Percentiles rank a stretch among this genome's conserved stretches.
phyloP scores from a whole-genome alignment of 1,284 basidiomycete species.

The Ustilago hordei region DNA sequence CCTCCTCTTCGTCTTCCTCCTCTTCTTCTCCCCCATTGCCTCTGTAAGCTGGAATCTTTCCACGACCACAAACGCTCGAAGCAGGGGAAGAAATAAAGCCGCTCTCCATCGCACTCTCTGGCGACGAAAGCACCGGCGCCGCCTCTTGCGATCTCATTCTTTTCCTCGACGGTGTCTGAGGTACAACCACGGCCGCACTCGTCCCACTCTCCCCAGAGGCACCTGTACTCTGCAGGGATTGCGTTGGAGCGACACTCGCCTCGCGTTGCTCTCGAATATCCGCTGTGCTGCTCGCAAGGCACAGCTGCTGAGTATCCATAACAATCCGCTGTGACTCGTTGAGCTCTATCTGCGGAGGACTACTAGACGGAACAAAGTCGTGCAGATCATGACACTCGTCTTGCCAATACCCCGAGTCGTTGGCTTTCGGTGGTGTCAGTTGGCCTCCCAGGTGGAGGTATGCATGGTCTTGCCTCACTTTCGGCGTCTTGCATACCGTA shows the following conservation, averaged over 20 bases:
- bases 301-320: slow-evolving; percentile 38
- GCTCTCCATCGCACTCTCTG: slow-evolving; percentile 26
- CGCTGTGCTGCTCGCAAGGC: slow-evolving; percentile 4
- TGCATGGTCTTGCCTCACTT: slow-evolving; percentile 17
- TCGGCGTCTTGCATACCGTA: background rate
- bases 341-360: slow-evolving; percentile 18
- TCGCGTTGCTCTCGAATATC: background rate
- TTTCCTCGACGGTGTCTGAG: slow-evolving; percentile 35
- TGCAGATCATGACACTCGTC: slow-evolving; percentile 46
- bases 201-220: slow-evolving; percentile 1
- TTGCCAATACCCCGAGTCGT: slow-evolving; percentile 45
- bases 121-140: slow-evolving; percentile 23
- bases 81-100: slow-evolving; percentile 51
- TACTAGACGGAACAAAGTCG: slow-evolving; percentile 40
- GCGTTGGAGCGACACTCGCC: slow-evolving; percentile 19
- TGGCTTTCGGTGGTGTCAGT: slow-evolving; percentile 27
- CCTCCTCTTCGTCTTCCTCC: slow-evolving; percentile 1
- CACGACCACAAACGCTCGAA: slow-evolving; percentile 27
- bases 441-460: slow-evolving; percentile 44
- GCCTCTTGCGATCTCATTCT: slow-evolving; percentile 19
- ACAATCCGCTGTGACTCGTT: slow-evolving; percentile 29
- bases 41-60: background rate
- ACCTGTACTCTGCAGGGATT: slow-evolving; percentile 6
- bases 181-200: slow-evolving; percentile 30
- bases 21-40: background rate